Base-by-base conservation (phyloP, 176 grass and related monocot genomes). In the Cocos nucifera region DNA sequence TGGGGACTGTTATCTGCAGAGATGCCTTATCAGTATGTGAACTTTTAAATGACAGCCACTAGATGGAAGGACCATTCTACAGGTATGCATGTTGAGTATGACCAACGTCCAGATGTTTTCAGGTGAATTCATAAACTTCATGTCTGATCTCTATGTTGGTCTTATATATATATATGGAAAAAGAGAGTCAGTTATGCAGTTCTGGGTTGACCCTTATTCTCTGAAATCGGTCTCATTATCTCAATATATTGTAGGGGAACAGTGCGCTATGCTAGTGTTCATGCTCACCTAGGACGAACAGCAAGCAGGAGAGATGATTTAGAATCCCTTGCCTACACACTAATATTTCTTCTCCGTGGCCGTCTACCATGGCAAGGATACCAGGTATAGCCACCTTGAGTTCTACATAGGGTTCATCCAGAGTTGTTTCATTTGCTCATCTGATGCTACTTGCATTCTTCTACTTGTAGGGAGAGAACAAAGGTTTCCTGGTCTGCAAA, bases 281-380 rank as follows among this genome's bases (percentile, higher is more conserved):
- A 99, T 74, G 88, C 94, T 54, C 94, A 99, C 82, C 76, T 99
- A 71, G 94, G 94, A 80, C 83, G 94, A 74, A 89, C 70, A 72
- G 85, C 74, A 66, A 93, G 94, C 58, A 83, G 88, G 61, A 99
- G 94, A 73, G 94, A 99, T 92, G 94, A 99, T 83, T 78, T 99
- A 65, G 94, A 99, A 89, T 99, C 94, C 50, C 77, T 99, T 56
- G 94, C 88, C 54, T 99, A 99, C 77, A 99, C 94, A 56, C 59
- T 99, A 62, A 78, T 99, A 21, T 99, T 99, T 80, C 88, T 99
- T 89, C 77, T 99, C 58, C 80, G 79, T 18, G 88, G 94, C 15
- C 85, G 82, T 70, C 71, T 99, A 58, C 94, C 94, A 75, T 99
- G 94, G 94, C 94, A 99, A 93, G 94, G 94, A 22, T 99, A 89